Conservation (phyloP, 2,329 filamentous ascomycete genomes). For the Alternaria rosae region DNA sequence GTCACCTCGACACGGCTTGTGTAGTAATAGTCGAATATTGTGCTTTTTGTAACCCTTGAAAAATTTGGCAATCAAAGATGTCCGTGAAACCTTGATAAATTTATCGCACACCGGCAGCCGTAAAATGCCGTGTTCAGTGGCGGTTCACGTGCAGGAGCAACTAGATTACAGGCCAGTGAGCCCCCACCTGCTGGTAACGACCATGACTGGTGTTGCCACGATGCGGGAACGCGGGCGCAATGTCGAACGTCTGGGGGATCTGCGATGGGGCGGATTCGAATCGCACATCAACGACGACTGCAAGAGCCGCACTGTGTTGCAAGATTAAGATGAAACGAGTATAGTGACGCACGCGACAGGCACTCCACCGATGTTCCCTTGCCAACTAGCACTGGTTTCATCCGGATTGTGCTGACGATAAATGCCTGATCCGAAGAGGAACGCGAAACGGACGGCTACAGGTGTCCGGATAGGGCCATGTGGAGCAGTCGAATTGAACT, state of each 20-base stretch:
- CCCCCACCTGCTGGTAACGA: not conserved
- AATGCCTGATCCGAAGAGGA: slow-evolving; percentile 7
- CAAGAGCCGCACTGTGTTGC: slow-evolving; percentile 3
- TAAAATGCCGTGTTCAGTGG: not conserved
- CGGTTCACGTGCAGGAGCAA: not conserved
- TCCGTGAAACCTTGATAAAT: not conserved
- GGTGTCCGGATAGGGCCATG: not conserved
- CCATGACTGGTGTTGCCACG: slow-evolving; percentile 5
- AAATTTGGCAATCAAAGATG: not conserved
- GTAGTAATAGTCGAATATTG: not conserved
- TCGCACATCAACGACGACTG: slow-evolving; percentile 8
- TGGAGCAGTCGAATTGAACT: not conserved
- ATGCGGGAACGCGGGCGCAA: not conserved
- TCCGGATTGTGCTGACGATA: slow-evolving; percentile 3
- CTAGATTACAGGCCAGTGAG: not conserved
- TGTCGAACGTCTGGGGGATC: slow-evolving; percentile 12
- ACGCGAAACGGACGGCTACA: not conserved
- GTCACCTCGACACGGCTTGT: not conserved
- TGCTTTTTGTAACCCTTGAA: not conserved
- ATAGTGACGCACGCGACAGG: not conserved
- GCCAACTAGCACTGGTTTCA: slow-evolving; percentile 4
- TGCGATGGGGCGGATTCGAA: slow-evolving; percentile 6
- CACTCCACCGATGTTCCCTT: slow-evolving; percentile 4
- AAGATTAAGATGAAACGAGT: slow-evolving; percentile 2
- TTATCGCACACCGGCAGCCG: not conserved